A percentile compares a stretch with the other conserved stretches of the same genome.
Evolutionary conservation across 2,329 filamentous ascomycete species (phyloP).

Genomic region (Plectosphaerella plurivora): DNA sequence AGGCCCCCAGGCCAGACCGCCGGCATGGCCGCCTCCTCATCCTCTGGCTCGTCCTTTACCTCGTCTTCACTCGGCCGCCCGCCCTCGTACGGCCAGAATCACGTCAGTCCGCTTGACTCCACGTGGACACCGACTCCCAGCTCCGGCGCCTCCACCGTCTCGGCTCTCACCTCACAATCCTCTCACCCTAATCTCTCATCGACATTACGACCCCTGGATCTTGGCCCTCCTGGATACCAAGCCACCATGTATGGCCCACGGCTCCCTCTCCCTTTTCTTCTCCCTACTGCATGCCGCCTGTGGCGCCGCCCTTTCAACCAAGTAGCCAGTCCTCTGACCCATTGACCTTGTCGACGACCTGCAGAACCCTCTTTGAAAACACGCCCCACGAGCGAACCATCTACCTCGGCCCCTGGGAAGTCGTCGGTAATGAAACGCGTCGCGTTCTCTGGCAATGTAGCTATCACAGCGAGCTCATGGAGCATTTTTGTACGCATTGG

Average conservation of each 20-base stretch:
- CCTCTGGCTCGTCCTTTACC: slow-evolving; percentile 43
- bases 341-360: slow-evolving; percentile 8
- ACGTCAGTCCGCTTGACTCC: slow-evolving; percentile 38
- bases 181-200: slow-evolving; percentile 30
- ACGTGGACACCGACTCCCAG: slow-evolving; percentile 36
- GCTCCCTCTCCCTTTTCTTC: slow-evolving; percentile 8
- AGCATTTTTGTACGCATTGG: slow-evolving; percentile 41
- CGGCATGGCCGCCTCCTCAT: slow-evolving; percentile 36
- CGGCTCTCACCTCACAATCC: slow-evolving; percentile 31
- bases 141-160: slow-evolving; percentile 37
- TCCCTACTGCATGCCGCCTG: slow-evolving; percentile 1
- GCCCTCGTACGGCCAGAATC: slow-evolving; percentile 34
- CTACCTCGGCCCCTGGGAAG: slow-evolving; percentile 50
- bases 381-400: slow-evolving; percentile 43
- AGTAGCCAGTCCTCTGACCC: not conserved
- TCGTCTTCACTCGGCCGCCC: slow-evolving; percentile 39
- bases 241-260: slow-evolving; percentile 42
- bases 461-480: slow-evolving; percentile 46
- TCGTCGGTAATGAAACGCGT: slow-evolving; percentile 40
- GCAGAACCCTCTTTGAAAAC: slow-evolving; percentile 45
- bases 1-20: slow-evolving; percentile 1
- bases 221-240: slow-evolving; percentile 49
- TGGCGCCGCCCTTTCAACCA: not conserved
- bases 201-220: slow-evolving; percentile 39
- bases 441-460: slow-evolving; percentile 50